Conservation (phyloP, 306 rosid genomes). For the Rosa rugosa region DNA sequence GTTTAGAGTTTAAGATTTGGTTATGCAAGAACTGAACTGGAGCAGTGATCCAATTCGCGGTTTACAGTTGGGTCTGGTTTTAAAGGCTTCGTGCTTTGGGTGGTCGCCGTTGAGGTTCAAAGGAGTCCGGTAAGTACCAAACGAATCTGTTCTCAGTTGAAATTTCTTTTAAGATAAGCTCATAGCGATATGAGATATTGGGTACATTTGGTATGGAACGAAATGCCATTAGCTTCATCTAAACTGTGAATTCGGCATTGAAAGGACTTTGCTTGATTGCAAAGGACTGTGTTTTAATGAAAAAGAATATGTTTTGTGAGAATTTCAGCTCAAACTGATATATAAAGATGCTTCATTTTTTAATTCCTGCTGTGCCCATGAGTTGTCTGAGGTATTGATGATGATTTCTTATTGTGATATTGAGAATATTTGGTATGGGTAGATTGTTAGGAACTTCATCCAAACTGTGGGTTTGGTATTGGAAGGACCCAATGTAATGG, state of each 20-base stretch:
- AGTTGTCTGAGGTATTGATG: not conserved
- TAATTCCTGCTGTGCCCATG: not conserved
- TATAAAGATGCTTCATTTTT: constrained; percentile 13
- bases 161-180: not conserved
- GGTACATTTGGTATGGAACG: not conserved
- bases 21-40: not conserved
- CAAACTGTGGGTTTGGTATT: too few relatives aligned
- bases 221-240: not conserved
- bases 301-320: not conserved
- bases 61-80: not conserved
- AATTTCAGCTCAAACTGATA: not conserved
- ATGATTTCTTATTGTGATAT: not conserved
- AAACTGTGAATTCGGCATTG: not conserved
- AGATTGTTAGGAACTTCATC: too few relatives aligned
- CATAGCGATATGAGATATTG: not conserved
- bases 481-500: not conserved
- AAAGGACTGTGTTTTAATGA: not conserved
- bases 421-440: too few relatives aligned
- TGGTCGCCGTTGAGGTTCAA: not conserved
- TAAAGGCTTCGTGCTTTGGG: not conserved
- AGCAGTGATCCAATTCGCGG: not conserved
- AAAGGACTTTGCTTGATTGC: not conserved
- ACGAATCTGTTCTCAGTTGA: not conserved
- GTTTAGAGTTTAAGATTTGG: constrained; percentile 12
- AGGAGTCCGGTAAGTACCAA: constrained; percentile 7